Base-by-base conservation (phyloP, 2,329 filamentous ascomycete species). In the Xylariales sp. region DNA sequence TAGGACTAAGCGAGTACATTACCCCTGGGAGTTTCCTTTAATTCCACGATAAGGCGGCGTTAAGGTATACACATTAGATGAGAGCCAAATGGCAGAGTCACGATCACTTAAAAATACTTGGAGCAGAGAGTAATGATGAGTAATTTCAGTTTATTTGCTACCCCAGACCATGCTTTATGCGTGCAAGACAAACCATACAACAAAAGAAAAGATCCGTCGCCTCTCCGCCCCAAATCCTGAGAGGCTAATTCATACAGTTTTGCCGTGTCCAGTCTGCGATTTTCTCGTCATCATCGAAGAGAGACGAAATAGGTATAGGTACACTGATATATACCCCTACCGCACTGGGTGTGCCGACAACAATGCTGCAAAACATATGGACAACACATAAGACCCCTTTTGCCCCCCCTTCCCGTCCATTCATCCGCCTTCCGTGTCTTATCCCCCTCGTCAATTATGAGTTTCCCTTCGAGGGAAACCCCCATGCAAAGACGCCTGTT, bases 141-240 rank as follows among this genome's bases (percentile, higher is more conserved):
- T 60, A 62, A 70, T 61, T 73, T 64, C 75, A 75, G 65, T 78
- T 76, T 74, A 78, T 77, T 77, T 78, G 75, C 75, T 77, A 81
- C 78, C 76, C 76, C 74, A 68, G 65, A 70, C 74, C 71, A 72
- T 74, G 71, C 73, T 71, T 71, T 68, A 75, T 72, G 69, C 67
- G 68, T 52, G 54, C 69, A 72, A 68, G 36, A 57, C 74, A 60
- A 72, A 73, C 71, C 64, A 72, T 72, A 74, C 69, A 73, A 74
- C 71, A 73, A 75, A 70, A 67, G 57, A 61, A 50, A 72, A 71
- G 60, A 71, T 54, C 59, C 57, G 43, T 48, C 39, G 18, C 39
- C 45, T 16, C 14, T 64, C 50, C 60, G 61, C 63, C 68, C 66
- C 61, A 67, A 70, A 71, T 71, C 71, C 70, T 64, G 70, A 46